Base-by-base conservation (phyloP, 306 rosid species). In the Acacia melanoxylon region DNA sequence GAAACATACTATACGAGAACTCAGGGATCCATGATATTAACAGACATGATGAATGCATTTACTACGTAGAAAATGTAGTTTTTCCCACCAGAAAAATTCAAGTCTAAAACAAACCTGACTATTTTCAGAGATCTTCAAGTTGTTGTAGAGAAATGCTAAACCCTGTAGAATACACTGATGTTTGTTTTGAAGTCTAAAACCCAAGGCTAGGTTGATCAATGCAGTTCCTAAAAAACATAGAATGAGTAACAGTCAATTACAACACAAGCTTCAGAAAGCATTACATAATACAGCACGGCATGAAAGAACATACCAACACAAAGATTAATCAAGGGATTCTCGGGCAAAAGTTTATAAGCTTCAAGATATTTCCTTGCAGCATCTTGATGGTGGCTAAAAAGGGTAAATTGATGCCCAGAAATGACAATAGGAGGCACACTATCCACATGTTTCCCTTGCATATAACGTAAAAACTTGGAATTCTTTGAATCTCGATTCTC, bases 131-230 rank as follows among this genome's bases (percentile, higher is more conserved):
- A 90, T 89, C 84, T 82, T 85, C 86, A 87, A 81, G 79, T 93
- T 89, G 80, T 91, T 93, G 82, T 90, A 88, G 85, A 94, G 94
- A 89, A 94, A 94, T 59, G 97, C 89, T 78, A 93, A 88, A 82
- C 97, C 98, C 84, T 94, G 98, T 9, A 90, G 90, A 80, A 91
- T 75, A 87, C 97, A 91, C 82, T 87, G 97, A 79, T 94, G 97
- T 87, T 89, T 93, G 82, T 94, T 94, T 82, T 94, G 97, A 88
- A 94, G 97, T 78, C 98, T 87, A 35, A 93, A 88, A 83, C 94
- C 97, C 42, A 94, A 88, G 52, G 97, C 90, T 80, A 94, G 81
- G 84, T 94, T 94, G 88, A 94, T 88, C 85, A 93, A 85, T 82
- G 98, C 90, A 27, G 97, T 82, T 85, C 97, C 95, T 93, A 83